These are phyloP conservation scores for Botrytis paeoniae DNA, from an alignment of 2,329 filamentous ascomycete species.

Conservation along the genomic window DNA sequence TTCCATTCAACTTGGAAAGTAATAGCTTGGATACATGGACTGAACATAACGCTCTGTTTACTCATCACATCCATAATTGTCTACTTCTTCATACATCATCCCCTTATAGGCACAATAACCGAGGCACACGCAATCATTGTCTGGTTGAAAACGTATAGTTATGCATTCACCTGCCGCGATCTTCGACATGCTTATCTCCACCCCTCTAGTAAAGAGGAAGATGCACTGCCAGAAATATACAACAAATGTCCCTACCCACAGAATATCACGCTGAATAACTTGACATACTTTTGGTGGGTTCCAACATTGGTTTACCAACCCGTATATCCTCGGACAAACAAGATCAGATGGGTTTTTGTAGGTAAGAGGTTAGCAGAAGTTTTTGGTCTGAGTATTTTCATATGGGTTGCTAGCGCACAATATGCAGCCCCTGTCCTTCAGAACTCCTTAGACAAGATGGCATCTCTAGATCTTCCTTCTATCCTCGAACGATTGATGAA, in stretches of 20 bases:
- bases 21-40: conserved; percentile 74
- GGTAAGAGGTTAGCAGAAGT: conserved; percentile 77
- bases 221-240: conserved; percentile 78
- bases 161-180: conserved; percentile 94
- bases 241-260: conserved; percentile 78
- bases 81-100: conserved; percentile 89
- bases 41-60: conserved; percentile 82
- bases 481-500: conserved; percentile 92
- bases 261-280: conserved; percentile 84
- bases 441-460: conserved; percentile 87
- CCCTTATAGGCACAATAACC: conserved; percentile 85
- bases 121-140: conserved; percentile 92
- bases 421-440: conserved; percentile 86
- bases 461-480: conserved; percentile 71
- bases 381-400: conserved; percentile 75
- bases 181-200: conserved; percentile 87
- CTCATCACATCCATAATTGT: conserved; percentile 79
- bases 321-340: conserved; percentile 81
- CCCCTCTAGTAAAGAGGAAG: conserved; percentile 62
- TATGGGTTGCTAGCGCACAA: conserved; percentile 93
- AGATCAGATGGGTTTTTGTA: conserved; percentile 85
- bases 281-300: conserved; percentile 97
- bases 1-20: conserved; percentile 77
- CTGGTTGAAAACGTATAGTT: conserved; percentile 93
- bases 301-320: conserved; percentile 96